Evolutionary conservation across 2,329 filamentous ascomycete species (phyloP), one percentile per base, ranked within the genome.

Genomic region (Microsporum audouinii): DNA sequence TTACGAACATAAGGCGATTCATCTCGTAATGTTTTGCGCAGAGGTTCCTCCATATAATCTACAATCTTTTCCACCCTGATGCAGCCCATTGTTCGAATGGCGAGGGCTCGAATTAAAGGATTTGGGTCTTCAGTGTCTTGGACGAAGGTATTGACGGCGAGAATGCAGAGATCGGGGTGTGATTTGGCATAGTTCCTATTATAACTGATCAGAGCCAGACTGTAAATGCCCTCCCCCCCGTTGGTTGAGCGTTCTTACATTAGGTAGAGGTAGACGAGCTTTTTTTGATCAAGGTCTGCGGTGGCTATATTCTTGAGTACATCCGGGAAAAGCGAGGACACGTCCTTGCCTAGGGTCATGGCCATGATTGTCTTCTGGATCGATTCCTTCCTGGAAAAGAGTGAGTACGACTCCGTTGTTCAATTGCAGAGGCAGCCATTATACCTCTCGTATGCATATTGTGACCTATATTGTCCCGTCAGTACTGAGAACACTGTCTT

Each of bases 281-380:
- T 99, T 84, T 99, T 99, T 80, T 99, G 94, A 74, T 99, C 94
- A 65, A 99, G 78, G 71, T 99, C 94, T 53, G 78, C 80, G 0
- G 94, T 99, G 62, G 94, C 94, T 75, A 99, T 99, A 72, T 99
- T 99, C 82, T 99, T 99, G 66, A 99, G 80, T 38, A 99, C 94
- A 72, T 99, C 94, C 1, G 94, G 94, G 73, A 99, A 99, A 65
- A 99, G 80, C 61, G 91, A 89, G 60, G 94, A 99, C 63, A 99
- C 94, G 77, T 99, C 94, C 77, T 99, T 99, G 75, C 94, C 94
- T 68, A 99, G 76, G 1, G 94, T 99, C 94, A 99, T 99, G 73
- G 94, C 91, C 91, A 97, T 97, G 78, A 99, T 99, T 66, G 94
- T 99, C 82, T 96, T 97, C 74, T 99, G 94, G 69, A 99, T 99